These are phyloP conservation scores for Pinus albicaulis DNA, from an alignment of 75 land plant genomes.

Conservation along the genomic window DNA sequence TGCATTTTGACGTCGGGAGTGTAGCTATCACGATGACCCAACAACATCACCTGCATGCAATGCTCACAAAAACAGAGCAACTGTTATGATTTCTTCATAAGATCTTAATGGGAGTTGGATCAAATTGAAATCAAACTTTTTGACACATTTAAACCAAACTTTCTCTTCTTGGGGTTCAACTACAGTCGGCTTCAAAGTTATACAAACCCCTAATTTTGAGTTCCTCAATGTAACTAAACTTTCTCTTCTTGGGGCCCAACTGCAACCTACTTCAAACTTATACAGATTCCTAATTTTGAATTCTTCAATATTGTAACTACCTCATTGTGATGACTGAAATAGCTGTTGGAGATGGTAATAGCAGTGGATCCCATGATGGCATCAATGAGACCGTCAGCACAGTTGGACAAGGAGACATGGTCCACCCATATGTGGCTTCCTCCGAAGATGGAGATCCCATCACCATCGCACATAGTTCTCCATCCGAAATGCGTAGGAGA, in stretches of 20 bases:
- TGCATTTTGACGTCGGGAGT: conserved; percentile 29
- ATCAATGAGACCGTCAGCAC: conserved; percentile 46
- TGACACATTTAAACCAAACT: conserved; percentile 24
- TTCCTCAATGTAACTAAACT: conserved; percentile 39
- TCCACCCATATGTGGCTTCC: conserved; percentile 44
- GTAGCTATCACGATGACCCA: conserved; percentile 30
- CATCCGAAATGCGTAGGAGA: conserved; percentile 35
- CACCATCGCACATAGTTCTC: conserved; percentile 45
- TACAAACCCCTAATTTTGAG: neutral
- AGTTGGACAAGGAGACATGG: conserved; percentile 30
- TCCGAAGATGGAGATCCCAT: conserved; percentile 39
- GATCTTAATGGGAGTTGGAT: neutral
- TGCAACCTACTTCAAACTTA: too few species aligned
- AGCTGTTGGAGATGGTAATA: conserved; percentile 48
- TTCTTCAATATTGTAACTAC: conserved; percentile 16
- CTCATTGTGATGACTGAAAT: conserved; percentile 49
- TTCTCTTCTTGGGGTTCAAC: neutral
- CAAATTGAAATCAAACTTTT: conserved; percentile 3
- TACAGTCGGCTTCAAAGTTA: neutral
- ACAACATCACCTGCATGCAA: conserved; percentile 26
- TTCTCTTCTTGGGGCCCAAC: too few species aligned
- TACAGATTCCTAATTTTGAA: too few species aligned
- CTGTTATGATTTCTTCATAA: neutral
- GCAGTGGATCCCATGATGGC: conserved; percentile 46
- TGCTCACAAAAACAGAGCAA: conserved; percentile 24